These are phyloP conservation scores for Boletus subcaerulescens DNA, from an alignment of 768 basidiomycete species.

Conservation along the genomic window DNA sequence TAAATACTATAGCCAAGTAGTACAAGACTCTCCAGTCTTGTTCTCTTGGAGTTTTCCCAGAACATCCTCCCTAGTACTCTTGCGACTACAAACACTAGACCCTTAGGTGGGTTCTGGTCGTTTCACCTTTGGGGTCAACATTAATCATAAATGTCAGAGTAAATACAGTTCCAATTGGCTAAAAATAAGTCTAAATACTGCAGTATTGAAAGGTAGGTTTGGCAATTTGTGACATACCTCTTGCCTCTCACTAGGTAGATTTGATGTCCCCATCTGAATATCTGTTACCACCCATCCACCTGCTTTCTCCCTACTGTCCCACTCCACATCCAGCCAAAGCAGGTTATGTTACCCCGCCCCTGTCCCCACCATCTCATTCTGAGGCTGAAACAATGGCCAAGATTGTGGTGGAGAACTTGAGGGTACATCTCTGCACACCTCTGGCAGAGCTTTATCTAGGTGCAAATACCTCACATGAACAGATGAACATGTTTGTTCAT, in stretches of 20 bases:
- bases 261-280: conserved; percentile 34
- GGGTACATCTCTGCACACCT: conserved; percentile 29
- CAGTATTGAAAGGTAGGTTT: no score
- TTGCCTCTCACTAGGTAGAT: conserved; percentile 29
- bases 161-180: no score
- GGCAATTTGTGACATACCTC: no score
- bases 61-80: no score
- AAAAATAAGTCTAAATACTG: no score
- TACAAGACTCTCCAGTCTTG: no score
- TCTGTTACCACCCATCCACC: conserved; percentile 26
- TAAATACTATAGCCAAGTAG: no score
- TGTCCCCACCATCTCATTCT: background rate
- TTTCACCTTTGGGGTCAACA: no score
- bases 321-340: conserved; percentile 12
- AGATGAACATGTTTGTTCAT: conserved; percentile 33
- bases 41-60: no score
- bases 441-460: conserved; percentile 44
- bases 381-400: conserved; percentile 1
- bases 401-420: conserved; percentile 4
- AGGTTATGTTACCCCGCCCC: background rate
- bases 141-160: no score
- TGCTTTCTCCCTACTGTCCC: conserved; percentile 21
- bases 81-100: no score
- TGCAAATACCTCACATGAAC: conserved; percentile 33
- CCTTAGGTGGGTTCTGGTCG: no score